These are phyloP conservation scores for Cyathus striatus DNA, from an alignment of 768 basidiomycete species.

Conservation along the genomic window DNA sequence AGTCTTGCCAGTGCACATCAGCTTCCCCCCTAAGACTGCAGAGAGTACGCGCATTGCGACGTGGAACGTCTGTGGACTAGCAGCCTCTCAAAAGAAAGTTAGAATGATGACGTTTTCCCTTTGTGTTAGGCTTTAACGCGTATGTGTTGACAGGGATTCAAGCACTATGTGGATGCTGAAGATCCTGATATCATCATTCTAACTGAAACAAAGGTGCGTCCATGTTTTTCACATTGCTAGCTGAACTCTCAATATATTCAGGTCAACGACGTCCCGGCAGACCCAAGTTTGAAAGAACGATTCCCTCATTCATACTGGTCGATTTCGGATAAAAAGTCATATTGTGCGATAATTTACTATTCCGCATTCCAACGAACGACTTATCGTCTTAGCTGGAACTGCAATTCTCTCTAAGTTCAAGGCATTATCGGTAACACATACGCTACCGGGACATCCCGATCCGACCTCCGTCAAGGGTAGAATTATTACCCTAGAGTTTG, in stretches of 20 bases:
- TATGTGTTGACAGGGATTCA: slow-evolving; percentile 58
- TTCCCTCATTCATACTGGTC: slow-evolving; percentile 78
- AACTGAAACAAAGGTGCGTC: slow-evolving; percentile 76
- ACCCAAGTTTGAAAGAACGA: slow-evolving; percentile 47
- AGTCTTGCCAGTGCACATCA: slow-evolving; percentile 56
- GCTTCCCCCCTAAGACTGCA: slow-evolving; percentile 43
- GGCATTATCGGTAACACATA: slow-evolving; percentile 58
- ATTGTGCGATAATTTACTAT: slow-evolving; percentile 45
- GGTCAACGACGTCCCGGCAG: slow-evolving; percentile 68
- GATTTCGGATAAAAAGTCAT: slow-evolving; percentile 73
- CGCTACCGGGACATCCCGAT: slow-evolving; percentile 73
- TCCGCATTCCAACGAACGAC: not conserved
- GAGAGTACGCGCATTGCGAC: slow-evolving; percentile 53
- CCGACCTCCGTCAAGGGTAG: slow-evolving; percentile 64
- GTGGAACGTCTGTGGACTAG: slow-evolving; percentile 81
- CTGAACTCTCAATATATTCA: slow-evolving; percentile 19
- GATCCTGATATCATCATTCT: slow-evolving; percentile 81
- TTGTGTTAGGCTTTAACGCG: not conserved
- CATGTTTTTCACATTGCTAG: not conserved
- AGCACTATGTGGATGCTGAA: slow-evolving; percentile 77
- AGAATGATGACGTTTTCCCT: not conserved
- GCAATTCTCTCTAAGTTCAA: slow-evolving; percentile 77
- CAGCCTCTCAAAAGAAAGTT: slow-evolving; percentile 76
- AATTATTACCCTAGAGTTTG: slow-evolving; percentile 79
- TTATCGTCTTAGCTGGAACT: slow-evolving; percentile 57